Conservation (phyloP, 2,329 filamentous ascomycete species). For the Biscogniauxia marginata region DNA sequence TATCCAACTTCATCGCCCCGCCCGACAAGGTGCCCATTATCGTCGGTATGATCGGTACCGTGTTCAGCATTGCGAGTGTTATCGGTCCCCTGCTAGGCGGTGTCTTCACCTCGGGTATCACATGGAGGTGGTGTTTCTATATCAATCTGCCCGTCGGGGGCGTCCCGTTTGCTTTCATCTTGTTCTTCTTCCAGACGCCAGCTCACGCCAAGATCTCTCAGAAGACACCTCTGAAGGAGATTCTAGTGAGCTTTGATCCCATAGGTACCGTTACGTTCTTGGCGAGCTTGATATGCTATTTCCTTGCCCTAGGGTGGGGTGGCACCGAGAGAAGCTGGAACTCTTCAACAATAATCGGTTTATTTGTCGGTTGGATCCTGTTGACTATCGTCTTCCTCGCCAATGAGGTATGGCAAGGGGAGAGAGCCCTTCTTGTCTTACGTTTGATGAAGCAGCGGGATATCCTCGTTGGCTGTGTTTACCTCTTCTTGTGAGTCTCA, state of each 20-base stretch:
- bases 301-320: conserved; percentile 31
- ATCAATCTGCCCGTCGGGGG: conserved; percentile 36
- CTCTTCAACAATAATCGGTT: conserved; percentile 31
- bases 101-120: conserved; percentile 30
- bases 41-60: conserved; percentile 30
- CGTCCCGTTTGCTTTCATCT: conserved; percentile 22
- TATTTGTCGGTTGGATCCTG: conserved; percentile 38
- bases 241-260: conserved; percentile 24
- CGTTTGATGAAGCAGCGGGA: conserved; percentile 38
- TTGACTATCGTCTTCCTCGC: conserved; percentile 40
- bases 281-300: conserved; percentile 24
- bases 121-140: conserved; percentile 37
- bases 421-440: conserved; percentile 38
- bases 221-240: conserved; percentile 13
- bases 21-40: conserved; percentile 29
- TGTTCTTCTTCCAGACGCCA: conserved; percentile 28
- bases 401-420: conserved; percentile 34
- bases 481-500: conserved; percentile 14
- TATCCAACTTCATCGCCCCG: conserved; percentile 28
- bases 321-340: conserved; percentile 29
- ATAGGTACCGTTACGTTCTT: conserved; percentile 23
- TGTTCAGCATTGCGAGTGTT: conserved; percentile 32
- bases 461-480: conserved; percentile 24
- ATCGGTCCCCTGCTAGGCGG: conserved; percentile 34
- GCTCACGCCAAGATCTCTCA: conserved; percentile 1